Percentiles rank a stretch among this genome's conserved stretches.
Conservation (phyloP, 2,329 filamentous ascomycete species). For the Cephalotrichum gorgonifer region DNA sequence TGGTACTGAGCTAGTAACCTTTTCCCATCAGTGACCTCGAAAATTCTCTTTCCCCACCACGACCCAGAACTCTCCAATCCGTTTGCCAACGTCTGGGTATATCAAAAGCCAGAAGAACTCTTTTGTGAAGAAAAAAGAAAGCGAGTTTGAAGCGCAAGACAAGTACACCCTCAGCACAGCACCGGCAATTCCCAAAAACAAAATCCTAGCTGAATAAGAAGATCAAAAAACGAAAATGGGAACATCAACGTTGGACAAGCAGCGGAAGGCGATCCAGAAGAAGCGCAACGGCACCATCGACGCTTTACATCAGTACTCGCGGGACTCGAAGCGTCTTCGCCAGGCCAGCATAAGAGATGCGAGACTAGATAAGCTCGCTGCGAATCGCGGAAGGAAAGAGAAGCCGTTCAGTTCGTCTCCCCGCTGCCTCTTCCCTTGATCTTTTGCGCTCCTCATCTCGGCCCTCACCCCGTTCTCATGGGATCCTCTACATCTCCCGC, state of each 20-base stretch:
- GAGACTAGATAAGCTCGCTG: slow-evolving; percentile 62
- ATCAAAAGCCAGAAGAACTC: no score
- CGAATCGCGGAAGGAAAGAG: slow-evolving; percentile 63
- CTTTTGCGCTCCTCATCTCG: no score
- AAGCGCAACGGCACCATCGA: slow-evolving; percentile 68
- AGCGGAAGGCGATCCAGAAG: slow-evolving; percentile 81
- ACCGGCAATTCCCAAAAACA: no score
- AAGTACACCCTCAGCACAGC: no score
- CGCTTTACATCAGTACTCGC: slow-evolving; percentile 75
- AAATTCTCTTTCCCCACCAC: no score
- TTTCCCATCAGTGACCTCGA: no score
- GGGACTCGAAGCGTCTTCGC: slow-evolving; percentile 74
- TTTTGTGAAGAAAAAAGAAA: no score
- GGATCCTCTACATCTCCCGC: not conserved
- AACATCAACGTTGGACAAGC: slow-evolving; percentile 68
- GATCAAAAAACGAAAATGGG: slow-evolving; percentile 35
- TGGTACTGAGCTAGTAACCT: no score
- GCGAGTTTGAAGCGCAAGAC: no score
- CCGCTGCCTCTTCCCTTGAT: no score
- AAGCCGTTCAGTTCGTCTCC: slow-evolving; percentile 54
- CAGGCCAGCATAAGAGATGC: slow-evolving; percentile 73
- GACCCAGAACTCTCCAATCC: no score
- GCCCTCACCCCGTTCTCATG: not conserved
- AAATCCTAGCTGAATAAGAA: not conserved
- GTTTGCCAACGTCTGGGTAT: no score